Percentiles rank a stretch among this genome's conserved stretches.
Evolutionary conservation across 164 flowering plant species (phyloP).

Genomic region (Brasenia schreberi): DNA sequence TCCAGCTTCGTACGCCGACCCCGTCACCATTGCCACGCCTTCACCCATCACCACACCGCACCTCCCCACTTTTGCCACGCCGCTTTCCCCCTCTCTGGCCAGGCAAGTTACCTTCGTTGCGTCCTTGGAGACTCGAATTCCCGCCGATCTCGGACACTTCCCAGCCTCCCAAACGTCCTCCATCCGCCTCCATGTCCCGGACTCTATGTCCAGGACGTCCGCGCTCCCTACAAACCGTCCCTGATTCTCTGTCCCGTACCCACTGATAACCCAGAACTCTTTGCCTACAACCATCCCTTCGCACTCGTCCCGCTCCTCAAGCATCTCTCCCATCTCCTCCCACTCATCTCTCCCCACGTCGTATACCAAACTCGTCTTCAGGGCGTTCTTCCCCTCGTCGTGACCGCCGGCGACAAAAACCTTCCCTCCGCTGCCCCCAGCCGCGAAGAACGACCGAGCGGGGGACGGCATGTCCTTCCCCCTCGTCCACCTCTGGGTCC

Average conservation of each 20-base stretch:
- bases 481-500: conserved; percentile 31
- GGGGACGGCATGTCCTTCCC: conserved; percentile 46
- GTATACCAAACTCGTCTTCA: conserved; percentile 41
- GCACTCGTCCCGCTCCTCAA: conserved; percentile 75
- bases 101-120: conserved; percentile 20
- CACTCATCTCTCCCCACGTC: conserved; percentile 52
- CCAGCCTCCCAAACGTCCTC: conserved; percentile 41
- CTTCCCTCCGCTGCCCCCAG: conserved; percentile 17
- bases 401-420: conserved; percentile 73
- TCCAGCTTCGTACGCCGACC: conserved; percentile 33
- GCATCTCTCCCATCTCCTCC: conserved; percentile 43
- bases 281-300: conserved; percentile 42
- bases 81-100: conserved; percentile 20
- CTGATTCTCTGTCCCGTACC: conserved; percentile 61
- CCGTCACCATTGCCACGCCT: conserved; percentile 16
- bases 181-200: conserved; percentile 41
- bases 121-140: conserved; percentile 13
- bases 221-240: conserved; percentile 45
- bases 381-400: conserved; percentile 75
- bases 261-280: conserved; percentile 83
- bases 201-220: conserved; percentile 26
- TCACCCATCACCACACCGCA: conserved; percentile 20
- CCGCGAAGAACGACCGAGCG: conserved; percentile 55
- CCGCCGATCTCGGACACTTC: conserved; percentile 33
- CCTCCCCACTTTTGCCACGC: conserved; percentile 19